Evolutionary conservation across 257 asterid species (phyloP), one percentile per base, ranked within the genome.

Genomic region (Cynanchum wilfordii): DNA sequence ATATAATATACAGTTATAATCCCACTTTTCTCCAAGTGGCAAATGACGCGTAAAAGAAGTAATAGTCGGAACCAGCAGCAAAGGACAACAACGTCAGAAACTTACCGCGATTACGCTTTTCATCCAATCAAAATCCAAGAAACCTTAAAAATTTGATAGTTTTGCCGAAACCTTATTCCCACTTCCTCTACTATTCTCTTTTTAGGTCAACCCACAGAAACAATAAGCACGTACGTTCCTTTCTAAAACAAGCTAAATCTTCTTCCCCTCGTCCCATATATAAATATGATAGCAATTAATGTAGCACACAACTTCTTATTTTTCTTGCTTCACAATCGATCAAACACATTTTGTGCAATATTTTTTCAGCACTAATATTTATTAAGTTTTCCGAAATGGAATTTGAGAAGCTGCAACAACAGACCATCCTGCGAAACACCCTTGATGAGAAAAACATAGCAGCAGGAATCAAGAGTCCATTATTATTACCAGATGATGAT

Each of bases 61-160:
- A 58, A 24, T 22, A 56, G 33, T 29, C 11, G 33, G 30, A 56
- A 11, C 36, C 55, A 16, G 55, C 55, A 16, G n/a, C n/a, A 16
- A 57, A 20, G 0, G 60, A 25, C 11, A 1, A 56, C 29, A 27
- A 10, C 7, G 13, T 11, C 30, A 27, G 22, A 60, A 30, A 3
- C 3, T 60, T 15, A 16, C 66, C 2, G 5, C 30, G 66, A 29
- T 60, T 60, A 29, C 44, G 66, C 11, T 5, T 29, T 60, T 60
- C 66, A 17, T 29, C 66, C 66, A 60, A 60, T 60, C 66, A 60
- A 25, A 60, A 60, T 29, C 44, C 44, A 29, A 29, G 44, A 60
- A 60, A 29, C 22, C 44, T 60, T 60, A 60, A 60, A 42, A 0
- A 4, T 29, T 30, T 30, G 44, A 13, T 60, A 29, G 66, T 60